Conservation (phyloP, 202 grass and related monocot genomes). For the Cymbopogon flexuosus region DNA sequence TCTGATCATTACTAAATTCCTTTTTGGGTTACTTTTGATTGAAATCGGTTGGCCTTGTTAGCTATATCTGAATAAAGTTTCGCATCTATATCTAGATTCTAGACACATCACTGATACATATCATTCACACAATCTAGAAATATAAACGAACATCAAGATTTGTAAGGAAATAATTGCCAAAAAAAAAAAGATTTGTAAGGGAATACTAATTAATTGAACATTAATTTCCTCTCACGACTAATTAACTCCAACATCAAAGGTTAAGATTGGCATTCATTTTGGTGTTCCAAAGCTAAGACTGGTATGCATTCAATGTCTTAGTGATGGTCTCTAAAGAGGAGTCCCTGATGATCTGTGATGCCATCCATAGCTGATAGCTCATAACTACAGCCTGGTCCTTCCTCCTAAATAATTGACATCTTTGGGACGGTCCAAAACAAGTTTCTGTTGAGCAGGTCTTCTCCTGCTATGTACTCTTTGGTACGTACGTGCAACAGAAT, state of each 20-base stretch:
- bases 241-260: background rate
- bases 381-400: conserved; percentile 14
- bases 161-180: background rate
- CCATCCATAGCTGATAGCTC: background rate
- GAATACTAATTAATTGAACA: background rate
- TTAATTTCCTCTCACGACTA: background rate
- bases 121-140: background rate
- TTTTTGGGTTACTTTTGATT: background rate
- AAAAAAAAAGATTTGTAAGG: no score
- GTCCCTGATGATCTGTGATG: background rate
- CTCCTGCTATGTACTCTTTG: background rate
- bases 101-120: background rate
- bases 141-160: background rate
- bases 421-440: background rate
- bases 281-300: conserved; percentile 4
- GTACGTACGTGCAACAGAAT: background rate
- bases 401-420: conserved; percentile 2
- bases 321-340: conserved; percentile 7
- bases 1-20: background rate
- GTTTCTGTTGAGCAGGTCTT: background rate
- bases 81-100: background rate
- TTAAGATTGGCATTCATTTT: background rate
- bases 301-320: background rate
- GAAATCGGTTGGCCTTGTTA: background rate
- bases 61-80: background rate